A percentile compares a stretch with the other conserved stretches of the same genome.
Conservation (phyloP, 2,329 filamentous ascomycete genomes). For the Botryosphaeria dothidea region DNA sequence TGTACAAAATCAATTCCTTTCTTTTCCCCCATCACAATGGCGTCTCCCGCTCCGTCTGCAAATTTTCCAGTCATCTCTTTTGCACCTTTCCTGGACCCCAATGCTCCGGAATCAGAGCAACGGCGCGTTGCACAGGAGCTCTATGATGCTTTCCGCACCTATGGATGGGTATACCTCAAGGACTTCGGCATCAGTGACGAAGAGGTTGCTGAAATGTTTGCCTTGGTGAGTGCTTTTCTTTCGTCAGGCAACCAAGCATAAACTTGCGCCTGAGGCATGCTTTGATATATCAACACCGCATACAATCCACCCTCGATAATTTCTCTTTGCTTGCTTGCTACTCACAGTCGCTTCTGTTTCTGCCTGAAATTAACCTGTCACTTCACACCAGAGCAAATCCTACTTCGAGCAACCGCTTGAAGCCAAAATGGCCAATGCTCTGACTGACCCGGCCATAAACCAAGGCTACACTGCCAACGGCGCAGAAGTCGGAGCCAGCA, state of each 20-base stretch:
- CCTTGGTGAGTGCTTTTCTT: constrained; percentile 22
- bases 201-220: constrained; percentile 64
- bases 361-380: too few species aligned
- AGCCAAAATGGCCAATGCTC: constrained; percentile 40
- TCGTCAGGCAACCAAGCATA: neutral
- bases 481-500: constrained; percentile 40
- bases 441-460: constrained; percentile 48
- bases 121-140: constrained; percentile 69
- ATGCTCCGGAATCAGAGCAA: constrained; percentile 48
- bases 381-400: constrained; percentile 29
- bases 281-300: neutral
- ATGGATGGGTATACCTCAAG: constrained; percentile 86
- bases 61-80: constrained; percentile 15
- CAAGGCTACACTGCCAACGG: constrained; percentile 50
- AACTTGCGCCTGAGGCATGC: too few species aligned
- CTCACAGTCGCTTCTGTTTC: too few species aligned
- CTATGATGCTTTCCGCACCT: constrained; percentile 76
- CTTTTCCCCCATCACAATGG: neutral
- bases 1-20: neutral
- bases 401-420: constrained; percentile 41
- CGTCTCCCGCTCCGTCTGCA: neutral
- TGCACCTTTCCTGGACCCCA: constrained; percentile 5
- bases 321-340: too few species aligned
- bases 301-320: neutral
- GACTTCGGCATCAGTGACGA: constrained; percentile 70